phyloP scores from a whole-genome alignment of 1,284 basidiomycete species.

The Flammula alnicola region DNA sequence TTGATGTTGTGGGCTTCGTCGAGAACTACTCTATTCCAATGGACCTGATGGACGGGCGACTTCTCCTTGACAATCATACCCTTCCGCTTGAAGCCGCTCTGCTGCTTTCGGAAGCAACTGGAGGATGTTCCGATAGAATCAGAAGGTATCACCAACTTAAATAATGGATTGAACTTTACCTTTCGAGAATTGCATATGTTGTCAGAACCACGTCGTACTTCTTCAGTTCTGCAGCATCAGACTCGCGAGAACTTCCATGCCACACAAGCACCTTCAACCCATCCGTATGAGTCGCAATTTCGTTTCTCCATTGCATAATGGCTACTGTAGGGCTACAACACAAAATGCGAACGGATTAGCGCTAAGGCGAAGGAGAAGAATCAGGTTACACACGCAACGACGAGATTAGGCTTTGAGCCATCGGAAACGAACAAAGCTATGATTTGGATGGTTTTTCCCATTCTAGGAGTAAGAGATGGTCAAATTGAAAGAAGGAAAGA shows the following conservation, averaged over 20 bases:
- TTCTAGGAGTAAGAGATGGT: conserved; percentile 54
- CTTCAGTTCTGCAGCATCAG: conserved; percentile 69
- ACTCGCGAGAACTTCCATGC: conserved; percentile 82
- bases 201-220: conserved; percentile 89
- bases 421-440: conserved; percentile 89
- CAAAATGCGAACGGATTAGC: conserved; percentile 2
- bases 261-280: conserved; percentile 86
- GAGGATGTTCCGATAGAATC: conserved; percentile 4
- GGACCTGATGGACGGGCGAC: conserved; percentile 83
- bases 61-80: conserved; percentile 88
- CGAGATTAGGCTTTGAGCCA: conserved; percentile 81
- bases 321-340: conserved; percentile 85
- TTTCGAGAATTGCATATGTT: conserved; percentile 87
- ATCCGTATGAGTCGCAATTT: conserved; percentile 84
- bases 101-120: conserved; percentile 91
- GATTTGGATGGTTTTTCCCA: conserved; percentile 99
- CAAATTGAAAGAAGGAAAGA: conserved; percentile 3
- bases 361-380: not conserved
- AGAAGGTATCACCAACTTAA: not conserved
- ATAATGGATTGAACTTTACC: conserved; percentile 28
- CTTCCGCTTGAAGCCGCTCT: conserved; percentile 89
- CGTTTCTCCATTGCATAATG: conserved; percentile 98
- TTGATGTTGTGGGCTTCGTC: conserved; percentile 99
- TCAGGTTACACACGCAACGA: conserved; percentile 76
- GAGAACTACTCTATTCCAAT: conserved; percentile 87